Base-by-base conservation (phyloP, 208 protist genomes). In the Porcisia hertigi region DNA sequence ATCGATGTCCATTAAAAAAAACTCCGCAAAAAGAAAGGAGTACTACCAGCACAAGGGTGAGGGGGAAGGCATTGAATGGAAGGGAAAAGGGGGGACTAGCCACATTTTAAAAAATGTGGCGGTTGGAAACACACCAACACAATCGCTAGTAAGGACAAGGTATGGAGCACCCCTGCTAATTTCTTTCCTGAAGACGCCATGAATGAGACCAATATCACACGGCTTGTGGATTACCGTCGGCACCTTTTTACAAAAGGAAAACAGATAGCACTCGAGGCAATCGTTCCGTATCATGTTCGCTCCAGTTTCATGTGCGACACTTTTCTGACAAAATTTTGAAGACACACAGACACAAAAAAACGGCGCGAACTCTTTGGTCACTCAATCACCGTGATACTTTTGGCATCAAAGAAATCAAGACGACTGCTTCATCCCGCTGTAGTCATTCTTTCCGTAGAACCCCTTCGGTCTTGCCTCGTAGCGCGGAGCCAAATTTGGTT, bases 401-500 rank as follows among this genome's bases (percentile, higher is more conserved):
- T 36, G 20, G 36, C 23, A 25, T 2, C 36, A 12, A 65, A 25
- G 20, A 67, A 34, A 57, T 71, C 81, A 91, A 2, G 87, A 91
- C 8, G 66, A 69, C 65, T 92, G 89, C 59, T 88, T 90, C 90
- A 96, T 94, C 12, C 90, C 92, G 43, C 92, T 93, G 72, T 94
- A 96, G 74, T 96, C 86, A 70, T 93, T 94, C 64, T 79, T 86
- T 57, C 92, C 92, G 72, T 87, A 80, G 71, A 88, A 93, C 1
- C 92, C 92, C 25, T 78, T 76, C 16, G 93, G 93, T n/a, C 83
- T 86, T 34, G 83, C 91, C 75, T 97, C 93, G 73, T 95, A 97
- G 23, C 93, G 82, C 45, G 93, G 93, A 34, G 88, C 80, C 41
- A 97, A 86, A 74, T 93, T 93, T 25, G 81, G 72, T 30, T 58